Percentiles rank a stretch among this genome's conserved stretches.
Conservation (phyloP, 164 flowering plant species). For the Magnolia kwangsiensis region DNA sequence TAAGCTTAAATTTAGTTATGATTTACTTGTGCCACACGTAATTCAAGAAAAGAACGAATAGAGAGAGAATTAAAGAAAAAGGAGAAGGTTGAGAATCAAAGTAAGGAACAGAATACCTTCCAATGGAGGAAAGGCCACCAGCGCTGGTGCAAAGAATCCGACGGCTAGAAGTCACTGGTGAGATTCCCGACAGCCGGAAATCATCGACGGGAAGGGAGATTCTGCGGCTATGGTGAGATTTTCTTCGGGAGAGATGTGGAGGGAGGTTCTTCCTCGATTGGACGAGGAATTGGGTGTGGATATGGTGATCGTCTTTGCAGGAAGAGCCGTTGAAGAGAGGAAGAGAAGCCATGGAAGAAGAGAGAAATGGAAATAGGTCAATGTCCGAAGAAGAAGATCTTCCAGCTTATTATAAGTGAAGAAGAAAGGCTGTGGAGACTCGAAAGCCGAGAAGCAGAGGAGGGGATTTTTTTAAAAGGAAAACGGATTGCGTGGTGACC, state of each 20-base stretch:
- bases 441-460: no score
- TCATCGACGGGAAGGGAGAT: slow-evolving; percentile 11
- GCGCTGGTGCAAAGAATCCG: slow-evolving; percentile 8
- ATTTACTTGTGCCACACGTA: background rate
- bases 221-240: slow-evolving; percentile 4
- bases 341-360: background rate
- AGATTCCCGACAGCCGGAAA: slow-evolving; percentile 3
- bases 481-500: no score
- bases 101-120: slow-evolving; percentile 22
- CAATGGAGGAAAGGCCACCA: slow-evolving; percentile 22
- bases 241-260: slow-evolving; percentile 4
- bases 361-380: no score
- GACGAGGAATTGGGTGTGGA: slow-evolving; percentile 10
- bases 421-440: no score
- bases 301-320: background rate
- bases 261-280: background rate
- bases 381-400: background rate
- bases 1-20: no score
- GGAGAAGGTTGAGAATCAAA: background rate
- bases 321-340: background rate
- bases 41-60: background rate
- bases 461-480: no score
- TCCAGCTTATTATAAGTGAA: no score
- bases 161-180: background rate
- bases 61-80: background rate